These are phyloP conservation scores for Fusarium virguliforme DNA, from an alignment of 2,329 filamentous ascomycete species.

Conservation along the genomic window DNA sequence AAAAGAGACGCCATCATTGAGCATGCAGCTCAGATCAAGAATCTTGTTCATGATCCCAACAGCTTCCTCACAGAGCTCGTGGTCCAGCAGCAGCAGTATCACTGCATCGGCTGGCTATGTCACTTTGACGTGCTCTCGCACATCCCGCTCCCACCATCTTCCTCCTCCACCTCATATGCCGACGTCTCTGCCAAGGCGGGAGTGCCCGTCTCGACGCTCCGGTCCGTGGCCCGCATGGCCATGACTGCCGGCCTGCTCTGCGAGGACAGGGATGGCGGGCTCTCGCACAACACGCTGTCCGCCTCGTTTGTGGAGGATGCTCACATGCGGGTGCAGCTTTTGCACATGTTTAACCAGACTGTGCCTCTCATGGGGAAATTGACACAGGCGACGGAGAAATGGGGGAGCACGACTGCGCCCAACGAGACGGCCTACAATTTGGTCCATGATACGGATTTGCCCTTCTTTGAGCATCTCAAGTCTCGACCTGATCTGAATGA, in stretches of 20 bases:
- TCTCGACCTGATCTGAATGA: slow-evolving; percentile 14
- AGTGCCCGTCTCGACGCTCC: slow-evolving; percentile 26
- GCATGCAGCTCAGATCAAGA: slow-evolving; percentile 32
- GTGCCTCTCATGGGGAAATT: slow-evolving; percentile 47
- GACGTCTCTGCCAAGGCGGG: slow-evolving; percentile 27
- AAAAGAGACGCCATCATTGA: slow-evolving; percentile 38
- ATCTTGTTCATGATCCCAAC: slow-evolving; percentile 37
- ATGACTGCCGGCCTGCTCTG: slow-evolving; percentile 56
- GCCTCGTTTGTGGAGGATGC: slow-evolving; percentile 48
- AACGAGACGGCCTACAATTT: slow-evolving; percentile 53
- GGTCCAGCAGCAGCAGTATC: slow-evolving; percentile 38
- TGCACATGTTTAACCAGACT: slow-evolving; percentile 51
- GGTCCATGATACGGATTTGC: slow-evolving; percentile 47
- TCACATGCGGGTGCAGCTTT: slow-evolving; percentile 51
- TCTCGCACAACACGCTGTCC: slow-evolving; percentile 57
- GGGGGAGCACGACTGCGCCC: slow-evolving; percentile 45
- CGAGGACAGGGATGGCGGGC: slow-evolving; percentile 50
- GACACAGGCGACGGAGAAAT: slow-evolving; percentile 50
- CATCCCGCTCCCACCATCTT: slow-evolving; percentile 20
- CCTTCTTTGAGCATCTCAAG: slow-evolving; percentile 56
- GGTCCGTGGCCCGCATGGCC: slow-evolving; percentile 54
- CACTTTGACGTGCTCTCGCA: slow-evolving; percentile 32
- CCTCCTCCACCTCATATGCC: neutral
- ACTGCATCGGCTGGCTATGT: slow-evolving; percentile 40
- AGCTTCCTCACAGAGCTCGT: slow-evolving; percentile 39